Evolutionary conservation across 805 yeast genomes (phyloP).

Genomic region (Candida maris): DNA sequence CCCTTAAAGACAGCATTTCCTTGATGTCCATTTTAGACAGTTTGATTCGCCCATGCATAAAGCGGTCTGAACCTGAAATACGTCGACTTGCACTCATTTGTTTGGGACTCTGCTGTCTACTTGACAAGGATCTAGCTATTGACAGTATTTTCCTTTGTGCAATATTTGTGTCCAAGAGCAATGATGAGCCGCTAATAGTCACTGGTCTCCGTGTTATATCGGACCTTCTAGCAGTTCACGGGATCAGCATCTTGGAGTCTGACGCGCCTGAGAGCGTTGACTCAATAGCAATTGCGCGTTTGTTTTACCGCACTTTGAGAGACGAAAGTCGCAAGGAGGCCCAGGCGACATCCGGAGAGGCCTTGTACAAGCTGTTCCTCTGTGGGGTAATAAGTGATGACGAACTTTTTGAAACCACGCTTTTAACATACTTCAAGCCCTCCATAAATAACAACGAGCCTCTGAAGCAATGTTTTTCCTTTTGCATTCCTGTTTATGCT

Average conservation of each 20-base stretch:
- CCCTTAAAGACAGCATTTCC: conserved; percentile 61
- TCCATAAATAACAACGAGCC: conserved; percentile 57
- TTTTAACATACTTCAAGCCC: conserved; percentile 75
- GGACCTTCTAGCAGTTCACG: conserved; percentile 77
- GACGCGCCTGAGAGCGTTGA: conserved; percentile 55
- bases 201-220: conserved; percentile 67
- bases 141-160: conserved; percentile 62
- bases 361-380: conserved; percentile 75
- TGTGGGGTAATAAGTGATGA: conserved; percentile 72
- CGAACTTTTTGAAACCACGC: conserved; percentile 65
- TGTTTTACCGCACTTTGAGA: conserved; percentile 64
- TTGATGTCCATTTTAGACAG: conserved; percentile 68
- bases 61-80: conserved; percentile 50
- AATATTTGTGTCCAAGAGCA: conserved; percentile 56
- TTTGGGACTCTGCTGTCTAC: conserved; percentile 73
- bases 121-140: conserved; percentile 63
- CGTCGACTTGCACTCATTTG: conserved; percentile 68
- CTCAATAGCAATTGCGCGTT: conserved; percentile 59
- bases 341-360: conserved; percentile 82
- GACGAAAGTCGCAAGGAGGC: conserved; percentile 55
- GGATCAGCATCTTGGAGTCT: conserved; percentile 59
- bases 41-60: conserved; percentile 76
- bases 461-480: conserved; percentile 74
- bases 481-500: conserved; percentile 85
- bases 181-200: conserved; percentile 57